phyloP scores from a whole-genome alignment of 2,329 filamentous ascomycete genomes.

The Verticillium nubilum region DNA sequence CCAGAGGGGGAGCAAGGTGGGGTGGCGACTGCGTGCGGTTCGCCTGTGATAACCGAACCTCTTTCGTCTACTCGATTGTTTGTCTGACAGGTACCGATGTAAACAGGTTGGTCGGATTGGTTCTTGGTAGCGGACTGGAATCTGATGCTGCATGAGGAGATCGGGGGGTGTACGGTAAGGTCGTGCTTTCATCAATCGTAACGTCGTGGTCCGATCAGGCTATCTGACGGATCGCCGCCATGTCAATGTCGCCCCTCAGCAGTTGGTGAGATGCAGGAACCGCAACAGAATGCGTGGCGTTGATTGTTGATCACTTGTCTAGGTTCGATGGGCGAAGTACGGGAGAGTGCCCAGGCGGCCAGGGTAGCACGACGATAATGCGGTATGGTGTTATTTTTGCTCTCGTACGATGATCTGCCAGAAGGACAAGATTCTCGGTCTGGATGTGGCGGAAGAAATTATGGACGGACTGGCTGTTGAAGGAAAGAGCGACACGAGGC shows the following conservation, averaged over 20 bases:
- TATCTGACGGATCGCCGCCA: neutral
- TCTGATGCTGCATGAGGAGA: neutral
- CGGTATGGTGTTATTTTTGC: too few relatives aligned
- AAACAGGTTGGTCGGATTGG: neutral
- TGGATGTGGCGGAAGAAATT: too few relatives aligned
- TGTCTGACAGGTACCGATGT: neutral
- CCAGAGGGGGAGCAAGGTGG: neutral
- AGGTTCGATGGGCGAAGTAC: too few relatives aligned
- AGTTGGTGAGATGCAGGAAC: slow-evolving; percentile 6
- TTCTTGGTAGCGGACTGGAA: neutral
- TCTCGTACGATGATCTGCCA: too few relatives aligned
- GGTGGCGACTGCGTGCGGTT: neutral
- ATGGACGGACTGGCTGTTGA: neutral
- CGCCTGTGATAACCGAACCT: neutral
- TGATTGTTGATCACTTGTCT: neutral
- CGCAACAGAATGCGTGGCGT: neutral
- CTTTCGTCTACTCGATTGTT: neutral
- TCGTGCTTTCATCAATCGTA: neutral
- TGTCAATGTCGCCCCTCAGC: neutral
- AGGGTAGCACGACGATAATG: too few relatives aligned
- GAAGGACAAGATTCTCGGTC: too few relatives aligned
- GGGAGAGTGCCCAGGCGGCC: too few relatives aligned
- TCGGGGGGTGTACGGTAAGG: neutral
- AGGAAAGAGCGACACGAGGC: neutral
- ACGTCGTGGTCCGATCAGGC: neutral